phyloP scores from a whole-genome alignment of 2,329 filamentous ascomycete genomes.

The Parascedosporium putredinis region DNA sequence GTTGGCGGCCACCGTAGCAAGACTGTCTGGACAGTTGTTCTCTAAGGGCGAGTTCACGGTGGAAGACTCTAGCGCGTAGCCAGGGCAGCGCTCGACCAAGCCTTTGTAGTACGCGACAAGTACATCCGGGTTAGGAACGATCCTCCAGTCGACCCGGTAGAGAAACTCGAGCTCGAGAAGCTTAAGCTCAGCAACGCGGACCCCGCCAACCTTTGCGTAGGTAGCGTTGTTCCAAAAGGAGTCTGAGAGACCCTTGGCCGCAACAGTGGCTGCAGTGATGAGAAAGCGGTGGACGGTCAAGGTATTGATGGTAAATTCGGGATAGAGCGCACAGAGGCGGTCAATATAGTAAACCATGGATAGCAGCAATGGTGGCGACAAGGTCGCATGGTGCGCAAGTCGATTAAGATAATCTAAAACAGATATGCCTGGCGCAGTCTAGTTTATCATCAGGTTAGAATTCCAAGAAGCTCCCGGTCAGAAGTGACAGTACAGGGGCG shows the following conservation, averaged over 20 bases:
- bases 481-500: background rate
- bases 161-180: constrained; percentile 89
- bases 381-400: constrained; percentile 83
- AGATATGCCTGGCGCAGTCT: constrained; percentile 75
- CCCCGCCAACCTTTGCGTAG: constrained; percentile 87
- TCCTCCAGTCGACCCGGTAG: constrained; percentile 88
- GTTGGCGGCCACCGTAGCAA: background rate
- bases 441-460: background rate
- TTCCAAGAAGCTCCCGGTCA: background rate
- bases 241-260: constrained; percentile 90
- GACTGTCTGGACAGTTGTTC: background rate
- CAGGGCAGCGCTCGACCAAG: constrained; percentile 58
- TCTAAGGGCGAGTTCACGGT: background rate
- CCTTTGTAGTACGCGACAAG: constrained; percentile 88
- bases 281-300: constrained; percentile 95
- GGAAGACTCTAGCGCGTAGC: constrained; percentile 39
- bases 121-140: constrained; percentile 89
- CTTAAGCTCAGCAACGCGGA: constrained; percentile 81
- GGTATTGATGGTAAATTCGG: constrained; percentile 91
- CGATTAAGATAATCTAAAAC: constrained; percentile 89
- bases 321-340: constrained; percentile 81
- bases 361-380: constrained; percentile 86
- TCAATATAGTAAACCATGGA: constrained; percentile 99
- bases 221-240: constrained; percentile 98
- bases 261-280: constrained; percentile 90